These are phyloP conservation scores for Fusarium lateritium DNA, from an alignment of 2,329 filamentous ascomycete species.

Conservation along the genomic window DNA sequence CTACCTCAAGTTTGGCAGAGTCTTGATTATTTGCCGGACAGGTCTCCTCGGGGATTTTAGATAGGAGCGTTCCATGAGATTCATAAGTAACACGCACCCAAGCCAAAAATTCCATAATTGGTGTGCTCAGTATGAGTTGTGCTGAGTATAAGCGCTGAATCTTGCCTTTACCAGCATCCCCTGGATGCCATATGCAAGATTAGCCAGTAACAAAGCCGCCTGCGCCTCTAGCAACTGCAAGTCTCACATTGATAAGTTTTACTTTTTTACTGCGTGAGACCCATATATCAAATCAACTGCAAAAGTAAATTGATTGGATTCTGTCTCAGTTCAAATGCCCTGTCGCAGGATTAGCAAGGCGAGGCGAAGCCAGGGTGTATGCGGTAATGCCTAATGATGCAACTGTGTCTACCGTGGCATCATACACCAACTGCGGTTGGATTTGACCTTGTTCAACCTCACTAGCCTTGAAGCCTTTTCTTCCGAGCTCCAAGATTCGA, in stretches of 20 bases:
- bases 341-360: constrained; percentile 22
- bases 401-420: constrained; percentile 34
- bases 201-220: constrained; percentile 10
- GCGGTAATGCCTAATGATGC: constrained; percentile 33
- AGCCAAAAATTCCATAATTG: too few species aligned
- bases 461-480: background rate
- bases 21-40: background rate
- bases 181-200: constrained; percentile 26
- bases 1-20: background rate
- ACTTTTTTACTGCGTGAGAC: constrained; percentile 3
- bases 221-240: constrained; percentile 21
- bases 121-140: background rate
- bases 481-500: constrained; percentile 6
- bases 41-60: background rate
- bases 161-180: constrained; percentile 1
- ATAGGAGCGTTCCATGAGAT: background rate
- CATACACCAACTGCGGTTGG: background rate
- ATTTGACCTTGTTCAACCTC: constrained; percentile 13
- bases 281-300: constrained; percentile 2
- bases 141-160: background rate
- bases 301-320: constrained; percentile 23
- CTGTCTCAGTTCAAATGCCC: constrained; percentile 27
- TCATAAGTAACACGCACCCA: background rate
- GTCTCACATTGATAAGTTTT: constrained; percentile 24
- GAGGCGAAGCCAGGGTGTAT: constrained; percentile 30